Base-by-base conservation (phyloP, 2,329 filamentous ascomycete species). In the Xylaria digitata region DNA sequence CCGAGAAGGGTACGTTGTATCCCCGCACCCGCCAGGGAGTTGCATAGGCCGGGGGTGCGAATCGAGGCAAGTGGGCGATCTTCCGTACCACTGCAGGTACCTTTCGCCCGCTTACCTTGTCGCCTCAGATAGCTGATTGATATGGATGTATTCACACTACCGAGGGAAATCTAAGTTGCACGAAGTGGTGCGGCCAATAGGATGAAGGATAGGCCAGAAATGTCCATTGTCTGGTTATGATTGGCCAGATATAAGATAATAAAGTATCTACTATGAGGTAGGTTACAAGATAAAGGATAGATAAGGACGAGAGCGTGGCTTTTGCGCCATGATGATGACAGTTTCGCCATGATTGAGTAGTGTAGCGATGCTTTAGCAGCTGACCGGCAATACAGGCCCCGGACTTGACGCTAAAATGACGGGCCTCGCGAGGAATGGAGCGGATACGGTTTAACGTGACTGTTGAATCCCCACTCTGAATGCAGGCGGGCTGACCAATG, bases 21-120 rank as follows among this genome's bases (percentile, higher is more conserved):
- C 65, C 65, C 68, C 67, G 62, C 67, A 66, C 56, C 46, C 60
- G 59, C 68, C 52, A 59, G 59, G 58, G 54, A 63, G 68, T 55
- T 63, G 65, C 65, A 68, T 64, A 43, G 54, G 37, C 68, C 52
- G 54, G 65, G 34, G 48, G 48, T 70, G 65, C 68, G 59, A 62
- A 70, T 68, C 66, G 62, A 53, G 67, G 46, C 21, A 59, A 65
- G 59, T 64, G 66, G 66, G 49, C 62, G 65, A 63, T 68, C 59
- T 66, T 63, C 67, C 61, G 65, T 61, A 46, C 60, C 63, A 61
- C 66, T 63, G 60, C 63, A 63, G 55, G 46, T 63, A 61, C 48
- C 34, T 62, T 23, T 65, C 7, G 37, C 46, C 42, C 58, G 46
- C 26, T 26, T 57, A 52, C 43, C 42, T 37, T 8, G 48, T 34